These are phyloP conservation scores for Corymbia calophylla DNA, from an alignment of 441 rosid genomes.

Conservation along the genomic window DNA sequence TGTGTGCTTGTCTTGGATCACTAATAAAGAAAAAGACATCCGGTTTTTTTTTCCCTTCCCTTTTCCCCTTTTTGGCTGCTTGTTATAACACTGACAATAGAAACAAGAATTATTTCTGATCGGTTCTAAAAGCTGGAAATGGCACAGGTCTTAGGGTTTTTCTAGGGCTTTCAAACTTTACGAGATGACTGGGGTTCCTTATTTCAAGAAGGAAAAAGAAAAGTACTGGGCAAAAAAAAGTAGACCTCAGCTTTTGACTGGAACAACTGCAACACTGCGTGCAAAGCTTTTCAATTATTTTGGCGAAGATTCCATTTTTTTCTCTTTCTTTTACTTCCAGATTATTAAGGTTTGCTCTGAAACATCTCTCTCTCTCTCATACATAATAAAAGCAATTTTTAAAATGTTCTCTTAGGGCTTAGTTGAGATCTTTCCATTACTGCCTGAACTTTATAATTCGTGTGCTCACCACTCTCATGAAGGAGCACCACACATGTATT, in stretches of 20 bases:
- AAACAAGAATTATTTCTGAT: background rate
- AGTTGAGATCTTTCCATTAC: background rate
- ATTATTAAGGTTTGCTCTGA: slow-evolving; percentile 16
- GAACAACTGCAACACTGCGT: slow-evolving; percentile 9
- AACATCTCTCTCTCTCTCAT: background rate
- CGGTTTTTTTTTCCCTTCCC: background rate
- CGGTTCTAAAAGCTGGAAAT: background rate
- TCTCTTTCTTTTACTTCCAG: slow-evolving; percentile 2
- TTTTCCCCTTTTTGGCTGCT: background rate
- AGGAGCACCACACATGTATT: background rate
- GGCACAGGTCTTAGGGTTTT: background rate
- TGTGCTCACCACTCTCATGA: background rate
- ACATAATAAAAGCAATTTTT: background rate
- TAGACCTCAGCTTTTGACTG: slow-evolving; percentile 26
- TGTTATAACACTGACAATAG: background rate
- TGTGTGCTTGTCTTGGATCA: background rate
- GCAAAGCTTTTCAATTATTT: slow-evolving; percentile 15
- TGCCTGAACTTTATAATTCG: background rate
- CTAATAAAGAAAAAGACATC: background rate
- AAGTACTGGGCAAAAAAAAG: slow-evolving; percentile 3
- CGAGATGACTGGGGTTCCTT: background rate
- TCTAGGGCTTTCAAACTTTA: background rate
- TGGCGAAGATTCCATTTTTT: slow-evolving; percentile 9
- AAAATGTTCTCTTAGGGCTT: background rate
- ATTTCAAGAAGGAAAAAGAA: slow-evolving; percentile 1